Evolutionary conservation across 768 basidiomycete species (phyloP), one percentile per base, ranked within the genome.

Genomic region (Pilatotrama ljubarskyi): DNA sequence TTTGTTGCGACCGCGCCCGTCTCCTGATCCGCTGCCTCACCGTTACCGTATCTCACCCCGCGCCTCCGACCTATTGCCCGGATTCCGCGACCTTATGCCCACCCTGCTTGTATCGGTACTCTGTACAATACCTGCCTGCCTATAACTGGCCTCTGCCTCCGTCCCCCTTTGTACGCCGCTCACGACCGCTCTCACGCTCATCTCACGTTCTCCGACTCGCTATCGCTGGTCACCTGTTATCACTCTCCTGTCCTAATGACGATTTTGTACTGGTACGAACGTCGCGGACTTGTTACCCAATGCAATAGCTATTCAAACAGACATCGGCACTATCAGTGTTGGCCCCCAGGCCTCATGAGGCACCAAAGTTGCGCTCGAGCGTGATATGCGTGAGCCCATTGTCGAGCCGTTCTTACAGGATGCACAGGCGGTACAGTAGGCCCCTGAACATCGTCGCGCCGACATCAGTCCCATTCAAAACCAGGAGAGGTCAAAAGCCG

Each of bases 161-260:
- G 7, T 41, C 26, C 32, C 5, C 26, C 7, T 41, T 32, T 49
- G 36, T 55, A 51, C 44, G 47, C 47, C 53, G 38, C 26, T 35
- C 43, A 62, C 51, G 55, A 57, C 55, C 51, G 43, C 61, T 57
- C 51, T 57, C 55, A 57, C 50, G 55, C 54, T 56, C 43, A 7
- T 18, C n/a, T n/a, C 35, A 53, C 48, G 47, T 22, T 51, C 37
- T 40, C 29, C 41, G 18, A n/a, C n/a, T 43, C 35, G 54, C 48
- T 55, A 6, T 37, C 36, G 26, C 17, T 32, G 20, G 22, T 10
- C 11, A 25, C 13, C 35, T 38, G n/a, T n/a, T n/a, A n/a, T 18
- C 15, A 17, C 26, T 43, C 10, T 42, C 52, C 8, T 47, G 20
- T 14, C 29, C 32, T n/a, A 32, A 50, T 26, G 43, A 29, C 41